These are phyloP conservation scores for Fomitopsis serialis DNA, from an alignment of 768 basidiomycete species.

Conservation along the genomic window DNA sequence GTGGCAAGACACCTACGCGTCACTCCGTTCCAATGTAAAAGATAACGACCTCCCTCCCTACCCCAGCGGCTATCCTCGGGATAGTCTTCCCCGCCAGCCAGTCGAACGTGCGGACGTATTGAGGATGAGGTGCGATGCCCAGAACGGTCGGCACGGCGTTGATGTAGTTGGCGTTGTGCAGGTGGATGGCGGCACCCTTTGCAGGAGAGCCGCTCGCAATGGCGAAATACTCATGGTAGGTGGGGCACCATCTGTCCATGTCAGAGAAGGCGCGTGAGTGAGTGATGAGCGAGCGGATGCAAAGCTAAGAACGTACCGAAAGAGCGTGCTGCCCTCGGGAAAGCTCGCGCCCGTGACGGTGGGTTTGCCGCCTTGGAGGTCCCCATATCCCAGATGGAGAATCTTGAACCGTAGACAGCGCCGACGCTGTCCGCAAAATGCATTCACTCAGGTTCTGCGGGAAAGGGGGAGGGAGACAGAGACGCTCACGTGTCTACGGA, in stretches of 20 bases:
- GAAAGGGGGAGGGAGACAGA: too few species aligned
- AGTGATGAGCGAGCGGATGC: neutral
- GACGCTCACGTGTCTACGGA: conserved; percentile 62
- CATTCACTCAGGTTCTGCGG: too few species aligned
- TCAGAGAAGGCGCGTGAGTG: neutral
- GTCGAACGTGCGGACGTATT: conserved; percentile 70
- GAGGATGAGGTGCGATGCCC: conserved; percentile 52
- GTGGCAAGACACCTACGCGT: too few species aligned
- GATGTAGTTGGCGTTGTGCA: conserved; percentile 62
- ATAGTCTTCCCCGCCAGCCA: conserved; percentile 59
- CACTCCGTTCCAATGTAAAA: conserved; percentile 62
- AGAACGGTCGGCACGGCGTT: conserved; percentile 61
- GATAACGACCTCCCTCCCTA: conserved; percentile 52
- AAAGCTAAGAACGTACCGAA: conserved; percentile 44
- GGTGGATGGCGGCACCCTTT: conserved; percentile 62
- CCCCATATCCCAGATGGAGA: conserved; percentile 75
- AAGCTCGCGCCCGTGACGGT: conserved; percentile 55
- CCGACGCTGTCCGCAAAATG: conserved; percentile 48
- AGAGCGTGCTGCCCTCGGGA: conserved; percentile 59
- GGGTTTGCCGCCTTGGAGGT: conserved; percentile 71
- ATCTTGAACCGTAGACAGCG: conserved; percentile 65
- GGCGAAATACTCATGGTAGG: conserved; percentile 73
- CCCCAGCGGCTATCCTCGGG: conserved; percentile 62
- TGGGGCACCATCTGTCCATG: conserved; percentile 63
- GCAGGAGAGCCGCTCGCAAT: conserved; percentile 56